Evolutionary conservation across 352 stramenopile genomes (phyloP).

Genomic region (Globisporangium irregulare): DNA sequence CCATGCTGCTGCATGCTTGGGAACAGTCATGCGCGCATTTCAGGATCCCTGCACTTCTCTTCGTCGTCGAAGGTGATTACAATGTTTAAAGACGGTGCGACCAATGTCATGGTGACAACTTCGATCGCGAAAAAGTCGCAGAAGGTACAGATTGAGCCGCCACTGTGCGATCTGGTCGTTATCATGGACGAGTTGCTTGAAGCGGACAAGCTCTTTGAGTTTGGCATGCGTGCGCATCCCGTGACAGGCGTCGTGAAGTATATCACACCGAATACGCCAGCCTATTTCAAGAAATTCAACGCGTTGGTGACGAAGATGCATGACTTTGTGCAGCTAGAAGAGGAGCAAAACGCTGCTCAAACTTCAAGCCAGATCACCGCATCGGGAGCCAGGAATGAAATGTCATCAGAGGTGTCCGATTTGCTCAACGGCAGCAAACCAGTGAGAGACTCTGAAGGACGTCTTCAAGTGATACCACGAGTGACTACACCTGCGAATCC

Average conservation of each 20-base stretch:
- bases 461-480: slow-evolving; percentile 16
- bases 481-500: slow-evolving; percentile 10
- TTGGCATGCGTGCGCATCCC: slow-evolving; percentile 41
- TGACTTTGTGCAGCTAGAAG: slow-evolving; percentile 46
- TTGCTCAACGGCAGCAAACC: slow-evolving; percentile 1
- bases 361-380: background rate
- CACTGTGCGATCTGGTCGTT: slow-evolving; percentile 63
- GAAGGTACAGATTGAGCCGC: slow-evolving; percentile 36
- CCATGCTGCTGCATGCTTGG: slow-evolving; percentile 77
- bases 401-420: slow-evolving; percentile 7
- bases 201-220: slow-evolving; percentile 70
- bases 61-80: slow-evolving; percentile 67
- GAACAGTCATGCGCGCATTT: slow-evolving; percentile 60
- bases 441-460: slow-evolving; percentile 8
- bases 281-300: slow-evolving; percentile 60
- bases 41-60: slow-evolving; percentile 53
- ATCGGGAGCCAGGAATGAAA: background rate
- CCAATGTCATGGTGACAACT: slow-evolving; percentile 75
- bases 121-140: slow-evolving; percentile 60
- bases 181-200: slow-evolving; percentile 79
- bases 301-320: slow-evolving; percentile 58
- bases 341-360: slow-evolving; percentile 26
- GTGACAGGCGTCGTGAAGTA: slow-evolving; percentile 62
- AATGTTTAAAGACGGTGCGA: slow-evolving; percentile 51
- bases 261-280: slow-evolving; percentile 36